Base-by-base conservation (phyloP, 345 rosid species). In the Bruguiera parviflora region DNA sequence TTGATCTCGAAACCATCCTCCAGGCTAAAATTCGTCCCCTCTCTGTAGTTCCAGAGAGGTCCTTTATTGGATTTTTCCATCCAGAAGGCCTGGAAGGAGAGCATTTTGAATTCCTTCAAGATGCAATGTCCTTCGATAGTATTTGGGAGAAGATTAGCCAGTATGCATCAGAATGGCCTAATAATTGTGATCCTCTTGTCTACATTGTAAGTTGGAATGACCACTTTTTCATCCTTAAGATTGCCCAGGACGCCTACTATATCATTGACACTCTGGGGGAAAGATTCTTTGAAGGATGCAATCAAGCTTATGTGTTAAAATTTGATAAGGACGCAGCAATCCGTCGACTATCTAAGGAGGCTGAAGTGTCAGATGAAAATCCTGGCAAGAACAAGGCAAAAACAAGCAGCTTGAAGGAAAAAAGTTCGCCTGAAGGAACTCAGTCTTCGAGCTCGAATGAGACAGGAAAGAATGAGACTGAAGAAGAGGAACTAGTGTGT, bases 161-260 rank as follows among this genome's bases (percentile, higher is more conserved):
- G 64, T 21, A 56, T 53, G 68, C 43, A 52, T 67, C 69, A 22
- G 61, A 76, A 31, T 68, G 57, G 31, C 43, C 66, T 0, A 25
- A 11, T 16, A 65, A 64, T 58, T 43, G 59, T 32, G 76, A 74
- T 8, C 78, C 75, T 2, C 49, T 15, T 15, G 79, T 88, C 43
- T 86, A 84, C 73, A 81, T 86, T 66, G 77, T 88, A 22, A 86
- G 90, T 55, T 86, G 92, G 92, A 88, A 88, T 53, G 92, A 88
- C 62, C 92, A 88, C 73, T 88, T 88, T 64, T 88, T 88, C 58
- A 71, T 86, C 27, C 84, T 88, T 21, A 86, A 82, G 74, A 84
- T 88, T 58, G 89, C 86, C 43, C 78, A 55, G 18, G 87, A 86
- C 56, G 90, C 93, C 35, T 86, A 86, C 78, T 88, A 83, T 43